Evolutionary conservation across 495 filamentous ascomycete genomes (phyloP), one percentile per base, ranked within the genome.

Genomic region (Clavariopsis aquatica): DNA sequence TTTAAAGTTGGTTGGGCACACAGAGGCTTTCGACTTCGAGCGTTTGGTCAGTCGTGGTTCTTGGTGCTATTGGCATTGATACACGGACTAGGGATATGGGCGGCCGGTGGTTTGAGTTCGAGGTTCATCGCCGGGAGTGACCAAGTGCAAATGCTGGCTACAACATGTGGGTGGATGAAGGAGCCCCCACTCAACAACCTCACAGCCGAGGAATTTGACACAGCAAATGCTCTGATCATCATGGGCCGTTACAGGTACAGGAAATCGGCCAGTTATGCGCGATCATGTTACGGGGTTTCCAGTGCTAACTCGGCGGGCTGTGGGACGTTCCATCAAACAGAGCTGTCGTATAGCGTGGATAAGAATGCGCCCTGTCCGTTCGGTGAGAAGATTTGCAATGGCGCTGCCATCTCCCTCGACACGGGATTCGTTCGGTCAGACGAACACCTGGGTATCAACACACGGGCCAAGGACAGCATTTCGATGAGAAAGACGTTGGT

Each of bases 381-480:
- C 41, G 54, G 29, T 13, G 61, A 45, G 4, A 63, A 56, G 19
- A 56, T 65, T 24, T 69, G 60, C 61, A 58, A 61, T 22, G 57
- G 29, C 12, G 0, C 29, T 10, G 64, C 26, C n/a, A 54, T 66
- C 23, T 10, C 7, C 6, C 41, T 66, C 15, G 64, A 66, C 28
- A 66, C 57, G 0, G 64, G 57, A 6, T 43, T 28, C 24, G 13
- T 66, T 15, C 49, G 43, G 13, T 55, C 57, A 19, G 43, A 52
- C 26, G 1, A 15, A 15, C 29, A 59, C 23, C 13, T 66, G 8
- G 64, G 64, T 22, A 36, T 66, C 23, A 66, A 66, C 36, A 60
- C 58, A 10, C 31, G 19, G 1, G 23, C 28, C 1, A 27, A 61
- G 31, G 57, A 66, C 43, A 51, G 17, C 20, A 41, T 66, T 7